These are phyloP conservation scores for Oryza glaberrima DNA, from an alignment of 176 grass and related monocot species.

Conservation along the genomic window DNA sequence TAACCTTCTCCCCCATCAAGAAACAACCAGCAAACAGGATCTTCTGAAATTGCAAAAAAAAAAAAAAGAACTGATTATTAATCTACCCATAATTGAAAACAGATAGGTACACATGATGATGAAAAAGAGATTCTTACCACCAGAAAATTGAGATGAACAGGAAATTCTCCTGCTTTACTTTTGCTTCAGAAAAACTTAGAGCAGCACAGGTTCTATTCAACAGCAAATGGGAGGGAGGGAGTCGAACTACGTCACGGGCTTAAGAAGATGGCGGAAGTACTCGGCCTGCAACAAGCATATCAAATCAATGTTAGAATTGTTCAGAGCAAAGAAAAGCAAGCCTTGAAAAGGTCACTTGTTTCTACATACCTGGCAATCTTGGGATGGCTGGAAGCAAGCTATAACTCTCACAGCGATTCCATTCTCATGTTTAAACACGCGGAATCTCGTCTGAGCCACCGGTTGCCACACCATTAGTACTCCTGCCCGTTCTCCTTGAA, in stretches of 20 bases:
- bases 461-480: conserved; percentile 98
- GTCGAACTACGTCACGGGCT: conserved; percentile 87
- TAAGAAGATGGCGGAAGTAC: conserved; percentile 96
- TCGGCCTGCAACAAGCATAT: conserved; percentile 63
- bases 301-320: conserved; percentile 31
- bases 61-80: background rate
- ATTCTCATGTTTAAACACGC: conserved; percentile 89
- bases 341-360: background rate
- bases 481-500: conserved; percentile 43
- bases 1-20: conserved; percentile 63
- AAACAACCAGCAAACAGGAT: conserved; percentile 45
- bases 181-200: conserved; percentile 31
- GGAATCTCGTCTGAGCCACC: conserved; percentile 82
- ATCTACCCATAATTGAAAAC: background rate
- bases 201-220: conserved; percentile 25
- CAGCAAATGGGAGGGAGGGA: conserved; percentile 32
- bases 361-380: conserved; percentile 84
- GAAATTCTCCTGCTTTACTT: conserved; percentile 31
- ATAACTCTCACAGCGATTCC: conserved; percentile 84
- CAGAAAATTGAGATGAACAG: conserved; percentile 47
- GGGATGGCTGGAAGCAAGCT: conserved; percentile 79
- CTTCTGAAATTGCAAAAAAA: conserved; percentile 47
- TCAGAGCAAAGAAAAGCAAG: background rate
- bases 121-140: conserved; percentile 43
- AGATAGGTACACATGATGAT: background rate